Percentiles rank a stretch among this genome's conserved stretches.
Evolutionary conservation across 1,139 yeast species (phyloP).

Genomic region (Kurtzmaniella quercitrusa): DNA sequence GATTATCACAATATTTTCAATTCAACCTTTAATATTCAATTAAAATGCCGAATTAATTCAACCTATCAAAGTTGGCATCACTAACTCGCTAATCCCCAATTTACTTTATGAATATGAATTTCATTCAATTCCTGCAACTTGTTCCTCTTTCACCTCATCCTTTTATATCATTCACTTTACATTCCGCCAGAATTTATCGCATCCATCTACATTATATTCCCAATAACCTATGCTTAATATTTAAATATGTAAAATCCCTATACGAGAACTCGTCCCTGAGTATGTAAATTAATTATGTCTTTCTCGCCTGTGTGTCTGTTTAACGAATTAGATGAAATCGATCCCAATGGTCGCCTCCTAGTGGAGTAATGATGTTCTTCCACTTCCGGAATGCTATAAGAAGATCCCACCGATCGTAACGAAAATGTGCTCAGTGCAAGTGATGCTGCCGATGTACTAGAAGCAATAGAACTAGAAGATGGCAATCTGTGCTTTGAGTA

Average conservation of each 20-base stretch:
- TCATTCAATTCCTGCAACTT: no score
- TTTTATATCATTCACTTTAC: no score
- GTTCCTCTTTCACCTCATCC: no score
- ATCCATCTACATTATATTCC: background rate
- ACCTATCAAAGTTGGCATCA: no score
- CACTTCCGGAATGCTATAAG: constrained; percentile 10
- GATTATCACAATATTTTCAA: no score
- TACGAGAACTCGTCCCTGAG: constrained; percentile 1
- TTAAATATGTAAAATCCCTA: constrained; percentile 2
- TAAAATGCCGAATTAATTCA: no score
- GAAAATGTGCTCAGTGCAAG: constrained; percentile 14
- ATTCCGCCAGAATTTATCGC: no score
- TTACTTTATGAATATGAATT: no score
- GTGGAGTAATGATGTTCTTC: constrained; percentile 10
- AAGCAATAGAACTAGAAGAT: constrained; percentile 11
- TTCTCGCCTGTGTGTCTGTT: constrained; percentile 6
- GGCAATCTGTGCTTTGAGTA: constrained; percentile 13
- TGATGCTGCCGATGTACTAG: constrained; percentile 11
- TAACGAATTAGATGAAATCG: constrained; percentile 7
- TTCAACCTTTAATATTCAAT: no score
- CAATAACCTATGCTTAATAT: background rate
- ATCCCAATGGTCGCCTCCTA: constrained; percentile 8
- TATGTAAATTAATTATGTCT: background rate
- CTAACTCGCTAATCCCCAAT: no score
- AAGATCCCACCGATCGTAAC: constrained; percentile 16